Base-by-base conservation (phyloP, 2,329 filamentous ascomycete species). In the Phialemonium atrogriseum region DNA sequence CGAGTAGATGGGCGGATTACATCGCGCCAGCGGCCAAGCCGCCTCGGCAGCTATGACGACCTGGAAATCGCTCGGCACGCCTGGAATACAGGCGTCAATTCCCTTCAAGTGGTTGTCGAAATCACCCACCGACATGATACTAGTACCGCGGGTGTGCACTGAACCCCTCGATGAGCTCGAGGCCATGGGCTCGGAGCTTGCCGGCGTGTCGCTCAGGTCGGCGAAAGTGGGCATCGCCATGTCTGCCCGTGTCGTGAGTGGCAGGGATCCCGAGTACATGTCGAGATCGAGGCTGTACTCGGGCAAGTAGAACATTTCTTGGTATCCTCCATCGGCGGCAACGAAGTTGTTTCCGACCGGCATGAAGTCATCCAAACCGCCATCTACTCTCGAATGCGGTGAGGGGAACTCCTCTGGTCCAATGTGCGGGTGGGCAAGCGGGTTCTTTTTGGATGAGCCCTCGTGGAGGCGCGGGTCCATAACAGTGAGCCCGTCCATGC, bases 11-110 rank as follows among this genome's bases (percentile, higher is more conserved):
- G 56, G 58, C 1, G 59, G 62, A 35, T 64, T 71, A 45, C 68
- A 71, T 12, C 65, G 56, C 4, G 66, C 68, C 18, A 72, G 44
- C 10, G 67, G 66, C 68, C 68, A 73, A 1, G 59, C 62, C 2
- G 57, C 57, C 40, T 71, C 66, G 1, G 66, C 60, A 2, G 59
- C 60, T 10, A 68, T 54, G 10, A 70, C 58, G 1, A 59, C 61
- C 27, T 65, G 58, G 24, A 66, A 64, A 35, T 70, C 66, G 7
- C 59, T 51, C 7, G 63, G 56, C n/a, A 45, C 46, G 7, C 45
- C 45, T 1, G 42, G 40, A 26, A 54, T 40, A 3, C 43, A 45
- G 34, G 55, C 45, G 4, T 55, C 55, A 5, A 47, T 36, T 1
- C 51, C 37, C 33, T 56, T 62, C 10, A 51, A 27, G 2, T 37